phyloP scores from a whole-genome alignment of 495 filamentous ascomycete genomes.

The Aspergillus egyptiacus region DNA sequence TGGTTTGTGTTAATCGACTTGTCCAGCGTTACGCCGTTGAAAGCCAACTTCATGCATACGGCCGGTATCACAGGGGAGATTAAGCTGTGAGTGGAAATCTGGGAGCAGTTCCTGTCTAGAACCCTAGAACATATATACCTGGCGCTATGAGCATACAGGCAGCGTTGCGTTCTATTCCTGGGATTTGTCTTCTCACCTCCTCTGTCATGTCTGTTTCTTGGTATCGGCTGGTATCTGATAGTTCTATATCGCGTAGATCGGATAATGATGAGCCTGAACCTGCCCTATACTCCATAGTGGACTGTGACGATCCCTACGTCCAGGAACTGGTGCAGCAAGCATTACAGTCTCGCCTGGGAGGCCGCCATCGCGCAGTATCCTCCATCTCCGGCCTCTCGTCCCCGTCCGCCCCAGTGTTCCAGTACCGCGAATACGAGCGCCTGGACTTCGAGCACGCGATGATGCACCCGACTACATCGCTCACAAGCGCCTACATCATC shows the following conservation, averaged over 20 bases:
- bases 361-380: conserved; percentile 38
- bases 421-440: conserved; percentile 80
- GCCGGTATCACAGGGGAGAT: conserved; percentile 65
- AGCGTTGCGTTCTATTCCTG: conserved; percentile 21
- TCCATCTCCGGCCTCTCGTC: conserved; percentile 41
- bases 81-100: conserved; percentile 73
- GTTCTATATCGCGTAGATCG: conserved; percentile 34
- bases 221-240: conserved; percentile 33
- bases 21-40: conserved; percentile 76
- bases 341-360: conserved; percentile 55
- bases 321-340: conserved; percentile 73
- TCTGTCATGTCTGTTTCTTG: conserved; percentile 10
- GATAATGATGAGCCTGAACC: conserved; percentile 33
- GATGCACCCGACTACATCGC: conserved; percentile 49
- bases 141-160: conserved; percentile 27
- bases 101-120: conserved; percentile 21
- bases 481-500: conserved; percentile 82
- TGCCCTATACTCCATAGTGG: conserved; percentile 64
- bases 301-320: conserved; percentile 82
- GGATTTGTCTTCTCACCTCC: conserved; percentile 13
- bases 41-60: conserved; percentile 88
- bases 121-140: conserved; percentile 23
- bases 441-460: conserved; percentile 74
- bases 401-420: conserved; percentile 51
- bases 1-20: conserved; percentile 16